Evolutionary conservation across 2,329 filamentous ascomycete species (phyloP), one percentile per base, ranked within the genome.

Genomic region (Diaporthe caulivora): DNA sequence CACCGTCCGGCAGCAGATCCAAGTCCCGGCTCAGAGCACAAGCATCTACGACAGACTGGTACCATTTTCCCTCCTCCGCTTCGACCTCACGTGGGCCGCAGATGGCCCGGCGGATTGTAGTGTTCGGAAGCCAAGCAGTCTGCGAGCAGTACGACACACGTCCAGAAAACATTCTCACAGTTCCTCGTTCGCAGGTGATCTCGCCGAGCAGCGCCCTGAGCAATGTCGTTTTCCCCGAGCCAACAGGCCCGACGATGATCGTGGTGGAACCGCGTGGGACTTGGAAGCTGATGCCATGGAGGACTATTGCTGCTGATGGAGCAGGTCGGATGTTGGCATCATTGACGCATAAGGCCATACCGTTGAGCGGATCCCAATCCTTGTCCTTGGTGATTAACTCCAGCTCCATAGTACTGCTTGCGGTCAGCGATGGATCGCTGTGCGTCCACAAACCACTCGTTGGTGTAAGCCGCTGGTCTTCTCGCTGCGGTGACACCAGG

Each of bases 71-170:
- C 44, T 47, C 44, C 8, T 47, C 7, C 18, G 44, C 44, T 8
- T 47, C 44, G 44, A 9, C 7, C 44, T 47, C 44, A 21, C 17
- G 2, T 5, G 60, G 53, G 17, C 78, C 76, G 26, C 72, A 75
- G 24, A 84, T 82, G n/a, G 76, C 77, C 10, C 81, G 74, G 72
- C 76, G 78, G 34, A 84, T 80, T 5, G 70, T 83, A 1, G 78
- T 78, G 49, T 78, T 81, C 0, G 80, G 81, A 31, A 85, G 74
- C 83, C 83, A 85, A 0, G 83, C 77, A 24, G 49, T 78, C 40
- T 85, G 83, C 15, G 81, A 76, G 70, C 81, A 83, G 58, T 84
- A 85, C 44, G 44, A 47, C 44, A 47, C 44, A 21, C 44, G 44
- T n/a, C 44, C 44, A 2, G 44, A 47, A 21, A 7, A 47, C 44